Evolutionary conservation across 2,329 filamentous ascomycete genomes (phyloP).

Genomic region (Nemania abortiva): DNA sequence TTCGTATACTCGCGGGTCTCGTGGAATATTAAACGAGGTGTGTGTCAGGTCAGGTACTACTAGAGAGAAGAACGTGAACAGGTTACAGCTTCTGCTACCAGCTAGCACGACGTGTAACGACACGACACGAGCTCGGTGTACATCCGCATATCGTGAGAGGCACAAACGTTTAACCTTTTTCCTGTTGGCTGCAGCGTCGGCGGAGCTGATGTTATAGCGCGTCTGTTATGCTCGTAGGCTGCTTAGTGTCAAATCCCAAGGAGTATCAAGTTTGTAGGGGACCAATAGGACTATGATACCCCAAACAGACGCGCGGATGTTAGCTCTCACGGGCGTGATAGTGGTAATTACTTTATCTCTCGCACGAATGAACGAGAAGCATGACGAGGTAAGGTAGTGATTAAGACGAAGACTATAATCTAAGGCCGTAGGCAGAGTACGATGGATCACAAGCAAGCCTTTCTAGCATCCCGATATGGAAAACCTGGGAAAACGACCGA

Average conservation of each 20-base stretch:
- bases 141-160: slow-evolving; percentile 12
- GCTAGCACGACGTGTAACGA: slow-evolving; percentile 4
- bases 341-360: not conserved
- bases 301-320: slow-evolving; percentile 47
- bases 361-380: slow-evolving; percentile 6
- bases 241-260: slow-evolving; percentile 35
- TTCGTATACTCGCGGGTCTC: not conserved
- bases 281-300: slow-evolving; percentile 34
- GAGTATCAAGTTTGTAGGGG: slow-evolving; percentile 9
- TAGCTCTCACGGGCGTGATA: slow-evolving; percentile 25
- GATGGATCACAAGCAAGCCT: not conserved
- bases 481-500: not conserved
- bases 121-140: slow-evolving; percentile 8
- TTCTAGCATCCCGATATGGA: not conserved
- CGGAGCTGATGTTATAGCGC: slow-evolving; percentile 35
- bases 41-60: slow-evolving; percentile 4
- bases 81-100: not conserved
- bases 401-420: slow-evolving; percentile 15
- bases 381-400: not conserved
- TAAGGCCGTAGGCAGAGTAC: not conserved
- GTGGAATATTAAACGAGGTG: not conserved
- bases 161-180: slow-evolving; percentile 19
- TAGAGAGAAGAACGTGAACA: slow-evolving; percentile 4
- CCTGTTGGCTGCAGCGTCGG: slow-evolving; percentile 40
- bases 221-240: slow-evolving; percentile 39